Evolutionary conservation across 177 flowering plant genomes (phyloP).

Genomic region (Vitis hybrid): DNA sequence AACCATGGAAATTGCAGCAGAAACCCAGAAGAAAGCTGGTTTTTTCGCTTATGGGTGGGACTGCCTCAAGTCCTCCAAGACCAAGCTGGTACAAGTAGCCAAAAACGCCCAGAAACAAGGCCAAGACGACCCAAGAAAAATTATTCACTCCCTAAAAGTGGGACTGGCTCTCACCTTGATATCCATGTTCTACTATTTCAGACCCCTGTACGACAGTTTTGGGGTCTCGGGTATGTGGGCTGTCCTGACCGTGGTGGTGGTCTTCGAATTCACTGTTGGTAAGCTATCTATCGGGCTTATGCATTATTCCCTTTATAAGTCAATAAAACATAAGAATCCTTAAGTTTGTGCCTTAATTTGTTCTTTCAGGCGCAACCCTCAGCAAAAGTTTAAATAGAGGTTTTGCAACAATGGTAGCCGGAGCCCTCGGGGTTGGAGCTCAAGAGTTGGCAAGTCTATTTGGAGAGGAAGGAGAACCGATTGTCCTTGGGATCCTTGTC

Average conservation of each 20-base stretch:
- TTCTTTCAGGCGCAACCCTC: slow-evolving; percentile 68
- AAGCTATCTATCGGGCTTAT: slow-evolving; percentile 16
- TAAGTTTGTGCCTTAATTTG: background rate
- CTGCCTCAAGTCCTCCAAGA: slow-evolving; percentile 26
- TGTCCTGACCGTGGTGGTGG: slow-evolving; percentile 78
- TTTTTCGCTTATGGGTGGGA: slow-evolving; percentile 17
- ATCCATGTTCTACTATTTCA: slow-evolving; percentile 67
- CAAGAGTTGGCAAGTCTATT: slow-evolving; percentile 52
- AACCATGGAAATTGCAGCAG: slow-evolving; percentile 32
- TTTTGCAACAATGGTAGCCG: slow-evolving; percentile 72
- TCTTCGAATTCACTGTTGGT: slow-evolving; percentile 88
- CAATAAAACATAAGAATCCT: background rate
- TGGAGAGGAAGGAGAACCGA: slow-evolving; percentile 67
- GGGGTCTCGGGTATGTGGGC: slow-evolving; percentile 84
- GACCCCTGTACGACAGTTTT: slow-evolving; percentile 65
- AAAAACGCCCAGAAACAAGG: slow-evolving; percentile 47
- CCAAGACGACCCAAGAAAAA: slow-evolving; percentile 80
- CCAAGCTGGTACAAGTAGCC: slow-evolving; percentile 18
- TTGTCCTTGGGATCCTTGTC: slow-evolving; percentile 57
- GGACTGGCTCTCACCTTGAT: slow-evolving; percentile 82
- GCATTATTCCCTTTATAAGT: background rate
- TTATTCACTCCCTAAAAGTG: slow-evolving; percentile 75
- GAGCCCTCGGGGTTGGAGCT: slow-evolving; percentile 75
- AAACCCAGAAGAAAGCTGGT: slow-evolving; percentile 23
- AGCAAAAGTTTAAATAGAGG: slow-evolving; percentile 69